Conservation (phyloP, 148 eudicot species). For the Mesembryanthemum crystallinum region DNA sequence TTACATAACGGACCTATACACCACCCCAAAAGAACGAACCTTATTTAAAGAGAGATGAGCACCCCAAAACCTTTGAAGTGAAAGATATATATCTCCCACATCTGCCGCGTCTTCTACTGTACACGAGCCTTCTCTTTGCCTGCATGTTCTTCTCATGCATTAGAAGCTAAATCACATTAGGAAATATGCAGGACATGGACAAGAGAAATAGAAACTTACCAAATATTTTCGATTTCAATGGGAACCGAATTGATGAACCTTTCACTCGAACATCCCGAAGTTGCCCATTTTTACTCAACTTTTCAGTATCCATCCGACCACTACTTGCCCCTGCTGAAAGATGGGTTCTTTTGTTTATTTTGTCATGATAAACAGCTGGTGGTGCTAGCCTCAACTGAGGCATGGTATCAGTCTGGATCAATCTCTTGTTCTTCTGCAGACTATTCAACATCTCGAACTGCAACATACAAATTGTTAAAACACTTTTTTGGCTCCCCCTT, state of each 20-base stretch:
- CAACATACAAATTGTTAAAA: constrained; percentile 24
- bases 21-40: background rate
- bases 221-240: constrained; percentile 72
- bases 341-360: constrained; percentile 62
- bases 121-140: constrained; percentile 71
- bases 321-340: constrained; percentile 40
- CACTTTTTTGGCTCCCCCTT: background rate
- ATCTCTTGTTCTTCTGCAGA: constrained; percentile 62
- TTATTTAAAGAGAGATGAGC: background rate
- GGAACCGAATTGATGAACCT: constrained; percentile 63
- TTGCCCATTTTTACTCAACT: constrained; percentile 50
- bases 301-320: constrained; percentile 35
- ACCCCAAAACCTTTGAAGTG: background rate
- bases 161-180: constrained; percentile 13
- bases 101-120: constrained; percentile 26
- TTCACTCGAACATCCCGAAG: constrained; percentile 59
- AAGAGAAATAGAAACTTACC: constrained; percentile 40
- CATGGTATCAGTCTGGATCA: constrained; percentile 53
- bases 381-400: constrained; percentile 93
- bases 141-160: constrained; percentile 25
- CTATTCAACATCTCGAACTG: constrained; percentile 84
- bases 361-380: constrained; percentile 93
- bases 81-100: background rate
- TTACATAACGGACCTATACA: constrained; percentile 18
- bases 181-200: background rate